Evolutionary conservation across 805 yeast genomes (phyloP).

Genomic region (Citeromyces nyonsensis): DNA sequence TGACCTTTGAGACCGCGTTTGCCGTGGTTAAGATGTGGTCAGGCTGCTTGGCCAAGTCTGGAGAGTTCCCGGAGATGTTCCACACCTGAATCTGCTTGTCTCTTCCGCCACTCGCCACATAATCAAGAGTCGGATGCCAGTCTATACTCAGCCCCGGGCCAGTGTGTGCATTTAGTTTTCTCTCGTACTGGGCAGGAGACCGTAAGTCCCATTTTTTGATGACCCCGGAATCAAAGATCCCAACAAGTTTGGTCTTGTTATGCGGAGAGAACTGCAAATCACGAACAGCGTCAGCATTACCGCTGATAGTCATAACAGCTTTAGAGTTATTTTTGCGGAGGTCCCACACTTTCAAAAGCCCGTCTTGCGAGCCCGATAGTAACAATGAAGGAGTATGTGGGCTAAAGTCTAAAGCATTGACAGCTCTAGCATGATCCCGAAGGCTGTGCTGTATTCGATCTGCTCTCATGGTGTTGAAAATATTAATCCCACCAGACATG

Average conservation of each 20-base stretch:
- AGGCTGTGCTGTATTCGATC: conserved; percentile 13
- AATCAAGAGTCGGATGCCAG: conserved; percentile 78
- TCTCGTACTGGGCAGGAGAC: conserved; percentile 42
- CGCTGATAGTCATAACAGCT: conserved; percentile 34
- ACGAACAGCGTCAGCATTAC: conserved; percentile 59
- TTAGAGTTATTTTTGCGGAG: conserved; percentile 27
- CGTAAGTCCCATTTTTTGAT: conserved; percentile 83
- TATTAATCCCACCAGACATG: conserved; percentile 29
- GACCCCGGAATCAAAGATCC: conserved; percentile 82
- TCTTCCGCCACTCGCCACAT: conserved; percentile 82
- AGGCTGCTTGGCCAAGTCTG: conserved; percentile 28
- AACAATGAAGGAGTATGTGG: conserved; percentile 21
- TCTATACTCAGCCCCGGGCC: conserved; percentile 83
- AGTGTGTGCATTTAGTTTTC: conserved; percentile 73
- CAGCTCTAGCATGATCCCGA: conserved; percentile 27
- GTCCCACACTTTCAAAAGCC: conserved; percentile 67
- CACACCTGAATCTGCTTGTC: conserved; percentile 74
- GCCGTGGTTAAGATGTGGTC: conserved; percentile 62
- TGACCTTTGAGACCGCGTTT: conserved; percentile 62
- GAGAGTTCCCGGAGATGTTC: conserved; percentile 31
- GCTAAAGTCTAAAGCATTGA: conserved; percentile 25
- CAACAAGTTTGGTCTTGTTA: conserved; percentile 42
- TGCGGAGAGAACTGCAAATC: conserved; percentile 37
- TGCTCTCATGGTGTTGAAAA: conserved; percentile 14
- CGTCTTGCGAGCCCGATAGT: conserved; percentile 67